Conservation (phyloP, 2,329 filamentous ascomycete genomes). For the Alternaria infectoria region DNA sequence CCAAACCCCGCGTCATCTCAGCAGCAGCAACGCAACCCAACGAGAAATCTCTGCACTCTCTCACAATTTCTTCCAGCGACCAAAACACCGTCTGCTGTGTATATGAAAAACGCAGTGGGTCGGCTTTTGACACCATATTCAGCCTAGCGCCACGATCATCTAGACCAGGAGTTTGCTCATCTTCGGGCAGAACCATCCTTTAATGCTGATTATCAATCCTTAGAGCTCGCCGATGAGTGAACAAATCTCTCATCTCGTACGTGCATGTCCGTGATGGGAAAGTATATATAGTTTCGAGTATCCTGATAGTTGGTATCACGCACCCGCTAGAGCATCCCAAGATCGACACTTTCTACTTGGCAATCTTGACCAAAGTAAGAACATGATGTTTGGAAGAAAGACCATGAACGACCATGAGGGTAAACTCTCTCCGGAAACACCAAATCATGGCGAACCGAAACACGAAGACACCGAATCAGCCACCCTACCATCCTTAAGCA, state of each 20-base stretch:
- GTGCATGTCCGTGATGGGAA: neutral
- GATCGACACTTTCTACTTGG: neutral
- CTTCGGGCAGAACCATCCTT: neutral
- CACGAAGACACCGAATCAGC: neutral
- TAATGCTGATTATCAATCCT: neutral
- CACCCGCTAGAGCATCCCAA: neutral
- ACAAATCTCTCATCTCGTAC: neutral
- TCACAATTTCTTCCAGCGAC: neutral
- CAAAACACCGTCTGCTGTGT: neutral
- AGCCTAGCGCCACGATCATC: neutral
- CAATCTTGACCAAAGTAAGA: neutral
- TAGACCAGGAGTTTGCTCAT: neutral
- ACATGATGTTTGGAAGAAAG: neutral
- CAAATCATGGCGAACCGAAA: neutral
- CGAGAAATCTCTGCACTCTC: neutral
- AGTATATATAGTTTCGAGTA: neutral
- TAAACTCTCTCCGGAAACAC: neutral
- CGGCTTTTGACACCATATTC: neutral
- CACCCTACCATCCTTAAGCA: neutral
- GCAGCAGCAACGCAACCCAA: rapidly evolving
- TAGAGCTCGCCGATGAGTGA: neutral
- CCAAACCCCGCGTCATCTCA: neutral
- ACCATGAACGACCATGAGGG: neutral
- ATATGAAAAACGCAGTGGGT: neutral
- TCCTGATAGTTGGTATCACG: neutral